Base-by-base conservation (phyloP, 75 land plant species). In the Picea glauca region DNA sequence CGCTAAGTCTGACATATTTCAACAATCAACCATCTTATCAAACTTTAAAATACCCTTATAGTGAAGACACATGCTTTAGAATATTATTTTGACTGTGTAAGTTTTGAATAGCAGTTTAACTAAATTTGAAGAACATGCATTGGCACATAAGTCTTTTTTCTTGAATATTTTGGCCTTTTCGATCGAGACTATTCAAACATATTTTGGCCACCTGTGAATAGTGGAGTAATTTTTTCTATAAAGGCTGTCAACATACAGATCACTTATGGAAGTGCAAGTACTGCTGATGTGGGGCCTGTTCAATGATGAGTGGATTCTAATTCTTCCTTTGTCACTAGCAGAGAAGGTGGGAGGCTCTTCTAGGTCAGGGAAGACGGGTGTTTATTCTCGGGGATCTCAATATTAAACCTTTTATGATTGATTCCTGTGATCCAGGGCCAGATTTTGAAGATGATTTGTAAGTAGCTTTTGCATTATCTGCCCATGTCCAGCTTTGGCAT, bases 301-400 rank as follows among this genome's bases (percentile, higher is more conserved):
- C 38, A 50, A 17, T 38, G 20, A 18, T 35, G 18, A 31, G 15
- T 30, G 17, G 13, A 13, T 38, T 60, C 7, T 74, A 13, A 26
- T 35, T 3, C 64, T 58, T 56, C 33, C 50, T 17, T 35, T 14
- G 35, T 85, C 60, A 78, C 32, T 80, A 88, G 86, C 89, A 96
- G 99, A 88, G 74, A 86, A 95, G 99, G 84, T 94, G 94, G 92
- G 91, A 96, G 80, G 75, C 62, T 76, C 87, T 96, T 17, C 59
- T 89, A 58, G 76, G 60, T 74, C 75, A 82, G 70, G 95, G 93
- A 63, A 91, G 85, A 60, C 94, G 95, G 82, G 81, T 96, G 32
- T 32, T 96, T 82, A 90, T 95, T 62, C 93, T 94, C 80, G 99
- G 99, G 31, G 99, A 96, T 82, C 85, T 94, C 58, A 96, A 96